Evolutionary conservation across 352 stramenopile genomes (phyloP).

Genomic region (Globisporangium irregulare): DNA sequence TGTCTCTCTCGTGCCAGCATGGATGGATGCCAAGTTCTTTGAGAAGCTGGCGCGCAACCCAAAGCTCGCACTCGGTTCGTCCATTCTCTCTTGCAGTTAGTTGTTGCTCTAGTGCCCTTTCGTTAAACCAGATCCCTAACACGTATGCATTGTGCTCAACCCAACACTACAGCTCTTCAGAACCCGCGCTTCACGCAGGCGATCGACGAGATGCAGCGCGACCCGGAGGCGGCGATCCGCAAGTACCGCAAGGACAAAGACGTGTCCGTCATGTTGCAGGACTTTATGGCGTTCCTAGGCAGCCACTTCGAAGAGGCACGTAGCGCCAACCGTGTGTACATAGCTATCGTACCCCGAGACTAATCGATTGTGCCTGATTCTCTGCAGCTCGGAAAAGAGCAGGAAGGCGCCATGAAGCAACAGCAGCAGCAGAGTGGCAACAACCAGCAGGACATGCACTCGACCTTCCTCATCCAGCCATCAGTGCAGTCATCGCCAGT

Average conservation of each 20-base stretch:
- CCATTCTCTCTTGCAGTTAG: no score
- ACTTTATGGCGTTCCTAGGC: constrained; percentile 74
- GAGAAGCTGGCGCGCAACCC: constrained; percentile 61
- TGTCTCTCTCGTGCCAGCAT: constrained; percentile 33
- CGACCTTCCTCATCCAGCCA: constrained; percentile 6
- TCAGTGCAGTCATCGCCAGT: not conserved
- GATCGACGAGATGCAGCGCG: constrained; percentile 67
- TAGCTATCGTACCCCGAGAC: not conserved
- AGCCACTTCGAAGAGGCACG: constrained; percentile 76
- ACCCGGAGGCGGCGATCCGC: constrained; percentile 48
- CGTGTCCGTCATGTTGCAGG: constrained; percentile 54
- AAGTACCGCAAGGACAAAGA: constrained; percentile 70
- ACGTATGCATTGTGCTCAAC: not conserved
- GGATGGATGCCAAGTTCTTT: constrained; percentile 74
- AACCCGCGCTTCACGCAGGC: constrained; percentile 66
- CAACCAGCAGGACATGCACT: not conserved
- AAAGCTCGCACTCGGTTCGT: constrained; percentile 48
- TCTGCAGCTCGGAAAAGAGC: constrained; percentile 39
- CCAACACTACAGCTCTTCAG: constrained; percentile 37
- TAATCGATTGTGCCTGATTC: not conserved
- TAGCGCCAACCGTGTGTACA: not conserved
- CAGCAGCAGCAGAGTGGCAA: constrained; percentile 13
- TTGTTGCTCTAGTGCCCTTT: no score
- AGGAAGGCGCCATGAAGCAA: constrained; percentile 16
- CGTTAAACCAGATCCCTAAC: no score